Evolutionary conservation across 139 green algal species (phyloP).

Genomic region (Chlorella vulgaris): DNA sequence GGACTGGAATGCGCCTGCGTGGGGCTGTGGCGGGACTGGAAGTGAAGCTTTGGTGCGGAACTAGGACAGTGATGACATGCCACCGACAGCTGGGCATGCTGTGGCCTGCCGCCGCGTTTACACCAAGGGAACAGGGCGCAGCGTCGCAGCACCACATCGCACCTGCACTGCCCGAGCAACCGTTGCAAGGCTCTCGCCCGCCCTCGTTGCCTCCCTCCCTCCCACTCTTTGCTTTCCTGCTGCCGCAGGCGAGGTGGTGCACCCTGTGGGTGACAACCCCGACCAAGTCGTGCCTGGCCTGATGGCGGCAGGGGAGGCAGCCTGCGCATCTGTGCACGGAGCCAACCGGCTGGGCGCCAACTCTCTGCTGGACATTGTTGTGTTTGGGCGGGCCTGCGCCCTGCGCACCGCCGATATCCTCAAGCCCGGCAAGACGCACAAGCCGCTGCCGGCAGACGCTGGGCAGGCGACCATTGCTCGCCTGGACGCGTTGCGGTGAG

Average conservation of each 20-base stretch:
- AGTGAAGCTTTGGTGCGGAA: too few species aligned
- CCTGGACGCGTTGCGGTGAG: conserved; percentile 85
- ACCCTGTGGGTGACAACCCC: conserved; percentile 61
- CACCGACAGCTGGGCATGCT: too few species aligned
- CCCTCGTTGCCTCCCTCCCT: not conserved
- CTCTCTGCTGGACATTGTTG: conserved; percentile 98
- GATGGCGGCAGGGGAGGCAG: conserved; percentile 93
- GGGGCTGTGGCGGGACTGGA: not conserved
- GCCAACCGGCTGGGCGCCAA: conserved; percentile 99
- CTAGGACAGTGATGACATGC: not conserved
- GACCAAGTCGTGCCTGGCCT: conserved; percentile 92
- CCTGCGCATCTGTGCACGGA: conserved; percentile 94
- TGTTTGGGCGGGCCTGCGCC: conserved; percentile 97
- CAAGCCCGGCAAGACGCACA: conserved; percentile 86
- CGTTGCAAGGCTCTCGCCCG: too few species aligned
- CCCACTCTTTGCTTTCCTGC: not conserved
- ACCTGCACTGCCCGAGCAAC: too few species aligned
- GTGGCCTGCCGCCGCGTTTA: too few species aligned
- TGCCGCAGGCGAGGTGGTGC: conserved; percentile 53
- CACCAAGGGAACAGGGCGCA: too few species aligned
- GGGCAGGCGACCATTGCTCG: conserved; percentile 80
- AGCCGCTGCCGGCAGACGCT: conserved; percentile 71
- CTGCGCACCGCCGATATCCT: conserved; percentile 70
- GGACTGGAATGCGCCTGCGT: not conserved
- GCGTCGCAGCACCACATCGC: too few species aligned